phyloP scores from a whole-genome alignment of 768 basidiomycete species.

The Boletus edulis region DNA sequence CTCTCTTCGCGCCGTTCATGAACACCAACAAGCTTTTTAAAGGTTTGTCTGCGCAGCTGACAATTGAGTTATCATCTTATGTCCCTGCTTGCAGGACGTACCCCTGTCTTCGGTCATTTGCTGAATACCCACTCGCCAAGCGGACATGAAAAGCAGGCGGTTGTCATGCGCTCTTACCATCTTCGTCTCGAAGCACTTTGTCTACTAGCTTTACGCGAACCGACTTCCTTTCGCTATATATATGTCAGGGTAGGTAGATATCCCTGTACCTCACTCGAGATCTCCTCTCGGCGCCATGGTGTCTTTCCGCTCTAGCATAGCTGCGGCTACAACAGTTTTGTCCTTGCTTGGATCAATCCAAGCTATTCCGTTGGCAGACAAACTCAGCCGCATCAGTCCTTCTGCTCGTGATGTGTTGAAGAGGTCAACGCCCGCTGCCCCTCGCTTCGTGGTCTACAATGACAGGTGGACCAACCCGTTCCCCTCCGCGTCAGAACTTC shows the following conservation, averaged over 20 bases:
- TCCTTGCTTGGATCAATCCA: conserved; percentile 10
- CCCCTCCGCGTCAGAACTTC: conserved; percentile 44
- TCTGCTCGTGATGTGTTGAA: conserved; percentile 23
- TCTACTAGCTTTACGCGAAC: background rate
- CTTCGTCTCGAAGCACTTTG: background rate
- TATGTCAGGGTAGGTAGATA: background rate
- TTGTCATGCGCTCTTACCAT: background rate
- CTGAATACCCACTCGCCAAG: background rate
- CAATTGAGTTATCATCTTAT: background rate
- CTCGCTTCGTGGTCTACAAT: conserved; percentile 46
- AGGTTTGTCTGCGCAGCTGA: background rate
- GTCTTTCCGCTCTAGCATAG: conserved; percentile 7
- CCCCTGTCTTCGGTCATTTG: background rate
- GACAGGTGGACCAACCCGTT: conserved; percentile 42
- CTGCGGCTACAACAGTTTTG: conserved; percentile 1
- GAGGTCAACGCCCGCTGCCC: conserved; percentile 37
- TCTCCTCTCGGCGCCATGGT: conserved; percentile 13
- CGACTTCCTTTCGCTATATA: conserved; percentile 14
- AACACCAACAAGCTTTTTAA: background rate
- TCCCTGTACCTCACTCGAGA: background rate
- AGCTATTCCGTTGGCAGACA: conserved; percentile 21
- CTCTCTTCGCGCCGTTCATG: background rate
- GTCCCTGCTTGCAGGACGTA: background rate
- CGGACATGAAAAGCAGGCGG: background rate
- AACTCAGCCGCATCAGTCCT: conserved; percentile 18